Evolutionary conservation across 75 land plant species (phyloP).

Genomic region (Selaginella tamariscina): DNA sequence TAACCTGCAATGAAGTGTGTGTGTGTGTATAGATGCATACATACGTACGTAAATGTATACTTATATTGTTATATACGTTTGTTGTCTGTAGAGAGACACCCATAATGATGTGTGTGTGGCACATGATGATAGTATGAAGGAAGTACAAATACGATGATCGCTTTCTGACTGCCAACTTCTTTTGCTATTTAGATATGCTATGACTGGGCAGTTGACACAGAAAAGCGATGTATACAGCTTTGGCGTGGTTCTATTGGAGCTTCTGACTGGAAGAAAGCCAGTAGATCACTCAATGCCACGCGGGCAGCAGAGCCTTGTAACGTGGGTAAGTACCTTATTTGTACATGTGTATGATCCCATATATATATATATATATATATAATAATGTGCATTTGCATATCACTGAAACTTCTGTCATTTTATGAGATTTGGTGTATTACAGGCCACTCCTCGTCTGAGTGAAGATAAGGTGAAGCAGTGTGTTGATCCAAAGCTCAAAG

Average conservation of each 20-base stretch:
- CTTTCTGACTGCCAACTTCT: no score
- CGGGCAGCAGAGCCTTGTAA: conserved; percentile 89
- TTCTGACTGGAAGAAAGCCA: conserved; percentile 68
- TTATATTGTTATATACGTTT: no score
- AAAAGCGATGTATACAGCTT: conserved; percentile 78
- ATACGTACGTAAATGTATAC: no score
- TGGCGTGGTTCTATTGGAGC: conserved; percentile 71
- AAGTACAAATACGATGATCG: no score
- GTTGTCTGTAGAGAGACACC: no score
- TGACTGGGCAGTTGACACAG: conserved; percentile 78
- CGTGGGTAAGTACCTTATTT: conserved; percentile 82
- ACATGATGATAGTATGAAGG: no score
- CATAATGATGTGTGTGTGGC: no score
- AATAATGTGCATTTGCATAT: neutral
- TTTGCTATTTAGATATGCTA: conserved; percentile 54
- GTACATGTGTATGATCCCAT: no score
- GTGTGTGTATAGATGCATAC: no score
- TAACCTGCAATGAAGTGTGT: no score
- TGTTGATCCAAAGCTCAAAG: conserved; percentile 55
- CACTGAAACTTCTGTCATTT: neutral
- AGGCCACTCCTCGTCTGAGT: conserved; percentile 76
- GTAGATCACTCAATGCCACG: conserved; percentile 83
- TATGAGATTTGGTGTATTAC: neutral
- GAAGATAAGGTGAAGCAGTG: conserved; percentile 71
- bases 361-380: no score